A percentile compares a stretch with the other conserved stretches of the same genome.
These are phyloP conservation scores for Aspergillus egyptiacus DNA, from an alignment of 495 filamentous ascomycete species.

Conservation along the genomic window DNA sequence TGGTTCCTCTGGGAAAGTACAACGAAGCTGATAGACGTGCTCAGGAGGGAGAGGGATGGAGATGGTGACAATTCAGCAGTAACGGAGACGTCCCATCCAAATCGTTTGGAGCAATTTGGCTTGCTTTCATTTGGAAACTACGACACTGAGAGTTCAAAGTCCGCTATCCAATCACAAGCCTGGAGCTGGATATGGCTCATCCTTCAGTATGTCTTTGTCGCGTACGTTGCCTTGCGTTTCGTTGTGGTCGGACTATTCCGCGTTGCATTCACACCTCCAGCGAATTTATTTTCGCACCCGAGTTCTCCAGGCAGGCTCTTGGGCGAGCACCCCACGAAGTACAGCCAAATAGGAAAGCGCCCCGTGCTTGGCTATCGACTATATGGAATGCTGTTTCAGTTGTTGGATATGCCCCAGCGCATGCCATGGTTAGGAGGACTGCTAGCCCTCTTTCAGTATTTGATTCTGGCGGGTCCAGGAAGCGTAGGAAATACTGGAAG, in stretches of 20 bases:
- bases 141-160: slow-evolving; percentile 12
- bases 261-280: slow-evolving; percentile 31
- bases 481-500: slow-evolving; percentile 67
- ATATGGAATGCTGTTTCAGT: slow-evolving; percentile 61
- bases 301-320: slow-evolving; percentile 20
- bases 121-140: slow-evolving; percentile 36
- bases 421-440: slow-evolving; percentile 82
- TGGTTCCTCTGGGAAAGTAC: slow-evolving; percentile 81
- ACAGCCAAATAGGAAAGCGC: slow-evolving; percentile 48
- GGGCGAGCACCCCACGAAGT: slow-evolving; percentile 38
- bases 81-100: slow-evolving; percentile 19
- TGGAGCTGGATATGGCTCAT: slow-evolving; percentile 58
- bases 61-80: slow-evolving; percentile 21
- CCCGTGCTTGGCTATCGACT: slow-evolving; percentile 70
- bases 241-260: slow-evolving; percentile 48
- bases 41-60: slow-evolving; percentile 19
- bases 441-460: slow-evolving; percentile 66
- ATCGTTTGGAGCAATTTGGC: slow-evolving; percentile 43
- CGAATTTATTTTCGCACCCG: slow-evolving; percentile 21
- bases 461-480: slow-evolving; percentile 64
- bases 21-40: slow-evolving; percentile 51
- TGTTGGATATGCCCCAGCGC: slow-evolving; percentile 63
- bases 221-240: slow-evolving; percentile 58
- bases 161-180: slow-evolving; percentile 25
- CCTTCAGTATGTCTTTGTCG: slow-evolving; percentile 63